phyloP scores from a whole-genome alignment of 495 filamentous ascomycete genomes.

The Xylaria bambusicola region DNA sequence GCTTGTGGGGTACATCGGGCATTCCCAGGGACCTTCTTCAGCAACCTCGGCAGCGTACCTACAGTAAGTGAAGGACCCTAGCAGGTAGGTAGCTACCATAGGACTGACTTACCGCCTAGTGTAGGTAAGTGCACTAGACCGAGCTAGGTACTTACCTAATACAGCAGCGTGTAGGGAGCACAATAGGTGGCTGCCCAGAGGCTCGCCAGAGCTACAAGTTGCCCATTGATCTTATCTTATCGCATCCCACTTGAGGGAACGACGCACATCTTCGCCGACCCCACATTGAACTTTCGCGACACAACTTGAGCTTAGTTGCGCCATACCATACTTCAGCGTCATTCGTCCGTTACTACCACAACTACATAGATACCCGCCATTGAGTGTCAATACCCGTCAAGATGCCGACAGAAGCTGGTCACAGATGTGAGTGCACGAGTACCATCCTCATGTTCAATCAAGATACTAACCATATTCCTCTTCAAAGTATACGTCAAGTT shows the following conservation, averaged over 20 bases:
- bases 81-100: too few species aligned
- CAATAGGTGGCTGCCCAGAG: too few species aligned
- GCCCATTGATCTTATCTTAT: slow-evolving; percentile 14
- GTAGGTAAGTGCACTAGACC: not conserved
- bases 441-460: not conserved
- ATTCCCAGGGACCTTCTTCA: too few species aligned
- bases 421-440: slow-evolving; percentile 65
- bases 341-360: not conserved
- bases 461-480: slow-evolving; percentile 10
- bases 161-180: too few species aligned
- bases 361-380: not conserved
- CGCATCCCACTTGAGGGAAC: not conserved
- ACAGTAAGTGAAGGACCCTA: too few species aligned
- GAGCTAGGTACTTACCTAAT: too few species aligned
- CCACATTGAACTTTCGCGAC: slow-evolving; percentile 4
- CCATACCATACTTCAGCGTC: not conserved
- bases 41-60: too few species aligned
- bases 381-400: slow-evolving; percentile 46
- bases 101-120: too few species aligned
- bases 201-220: too few species aligned
- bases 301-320: not conserved
- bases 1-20: too few species aligned
- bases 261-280: slow-evolving; percentile 9
- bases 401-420: slow-evolving; percentile 77
- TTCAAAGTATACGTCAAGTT: slow-evolving; percentile 84